These are phyloP conservation scores for Sanghuangporus baumii DNA, from an alignment of 1,284 basidiomycete species.

Conservation along the genomic window DNA sequence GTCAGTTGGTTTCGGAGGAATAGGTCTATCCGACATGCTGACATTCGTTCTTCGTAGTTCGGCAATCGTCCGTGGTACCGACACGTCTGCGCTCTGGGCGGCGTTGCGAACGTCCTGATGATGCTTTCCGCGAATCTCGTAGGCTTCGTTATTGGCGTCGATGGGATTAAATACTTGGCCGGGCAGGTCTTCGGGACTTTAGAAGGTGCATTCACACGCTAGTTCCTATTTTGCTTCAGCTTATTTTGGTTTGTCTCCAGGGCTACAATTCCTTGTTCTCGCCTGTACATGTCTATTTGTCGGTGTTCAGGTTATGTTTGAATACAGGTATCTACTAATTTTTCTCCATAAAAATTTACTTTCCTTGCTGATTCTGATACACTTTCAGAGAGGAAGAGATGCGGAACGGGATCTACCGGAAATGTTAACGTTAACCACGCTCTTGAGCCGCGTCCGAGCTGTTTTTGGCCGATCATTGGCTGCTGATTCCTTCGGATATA, in stretches of 20 bases:
- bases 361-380: slow-evolving; percentile 42
- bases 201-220: slow-evolving; percentile 43
- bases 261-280: slow-evolving; percentile 60
- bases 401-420: slow-evolving; percentile 54
- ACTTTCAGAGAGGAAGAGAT: slow-evolving; percentile 43
- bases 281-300: slow-evolving; percentile 72
- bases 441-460: neutral
- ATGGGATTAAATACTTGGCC: slow-evolving; percentile 75
- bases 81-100: slow-evolving; percentile 81
- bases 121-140: slow-evolving; percentile 95
- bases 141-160: slow-evolving; percentile 89
- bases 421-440: slow-evolving; percentile 27
- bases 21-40: neutral
- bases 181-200: slow-evolving; percentile 58
- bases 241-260: slow-evolving; percentile 30
- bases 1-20: slow-evolving; percentile 36
- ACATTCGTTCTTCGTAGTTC: slow-evolving; percentile 42
- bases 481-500: neutral
- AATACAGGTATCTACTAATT: slow-evolving; percentile 63
- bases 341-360: slow-evolving; percentile 1
- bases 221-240: neutral
- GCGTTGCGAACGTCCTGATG: slow-evolving; percentile 80
- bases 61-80: slow-evolving; percentile 74
- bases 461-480: no score
- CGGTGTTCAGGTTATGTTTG: slow-evolving; percentile 91